Evolutionary conservation across 176 grass and related monocot genomes (phyloP).

Genomic region (Otatea glauca): DNA sequence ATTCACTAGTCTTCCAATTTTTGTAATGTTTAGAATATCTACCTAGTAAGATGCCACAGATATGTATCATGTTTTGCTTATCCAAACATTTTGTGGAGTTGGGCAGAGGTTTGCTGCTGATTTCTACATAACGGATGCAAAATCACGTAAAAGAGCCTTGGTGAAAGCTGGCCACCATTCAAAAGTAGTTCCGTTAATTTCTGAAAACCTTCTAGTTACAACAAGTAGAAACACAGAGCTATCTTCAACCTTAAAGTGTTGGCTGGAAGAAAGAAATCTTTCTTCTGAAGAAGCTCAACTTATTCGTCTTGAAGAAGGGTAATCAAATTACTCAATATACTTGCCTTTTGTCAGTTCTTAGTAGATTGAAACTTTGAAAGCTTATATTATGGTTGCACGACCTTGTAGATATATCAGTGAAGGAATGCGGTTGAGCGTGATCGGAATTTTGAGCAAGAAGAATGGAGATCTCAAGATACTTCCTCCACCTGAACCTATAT

Average conservation of each 20-base stretch:
- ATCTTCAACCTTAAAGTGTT: conserved; percentile 84
- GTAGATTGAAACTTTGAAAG: conserved; percentile 1
- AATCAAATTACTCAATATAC: conserved; percentile 36
- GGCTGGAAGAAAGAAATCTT: conserved; percentile 85
- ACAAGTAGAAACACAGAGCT: conserved; percentile 72
- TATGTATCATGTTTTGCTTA: conserved; percentile 48
- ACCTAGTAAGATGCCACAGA: neutral
- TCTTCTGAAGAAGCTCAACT: conserved; percentile 66
- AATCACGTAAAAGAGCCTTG: conserved; percentile 76
- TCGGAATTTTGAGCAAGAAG: conserved; percentile 87
- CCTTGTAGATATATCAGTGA: conserved; percentile 73
- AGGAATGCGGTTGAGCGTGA: conserved; percentile 74
- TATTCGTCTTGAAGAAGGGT: conserved; percentile 90
- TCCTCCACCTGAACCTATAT: conserved; percentile 70
- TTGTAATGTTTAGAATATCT: conserved; percentile 9
- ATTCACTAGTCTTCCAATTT: neutral
- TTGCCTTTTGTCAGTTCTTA: conserved; percentile 14
- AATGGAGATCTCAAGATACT: conserved; percentile 63
- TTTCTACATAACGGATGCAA: conserved; percentile 96
- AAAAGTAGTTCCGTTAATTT: conserved; percentile 74
- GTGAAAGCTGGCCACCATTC: conserved; percentile 80
- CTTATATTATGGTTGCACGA: conserved; percentile 34
- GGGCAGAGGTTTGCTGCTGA: conserved; percentile 89
- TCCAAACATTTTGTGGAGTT: conserved; percentile 54
- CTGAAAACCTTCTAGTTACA: conserved; percentile 76